Percentiles rank a stretch among this genome's conserved stretches.
Evolutionary conservation across 441 rosid genomes (phyloP).

Genomic region (Sinapis alba): DNA sequence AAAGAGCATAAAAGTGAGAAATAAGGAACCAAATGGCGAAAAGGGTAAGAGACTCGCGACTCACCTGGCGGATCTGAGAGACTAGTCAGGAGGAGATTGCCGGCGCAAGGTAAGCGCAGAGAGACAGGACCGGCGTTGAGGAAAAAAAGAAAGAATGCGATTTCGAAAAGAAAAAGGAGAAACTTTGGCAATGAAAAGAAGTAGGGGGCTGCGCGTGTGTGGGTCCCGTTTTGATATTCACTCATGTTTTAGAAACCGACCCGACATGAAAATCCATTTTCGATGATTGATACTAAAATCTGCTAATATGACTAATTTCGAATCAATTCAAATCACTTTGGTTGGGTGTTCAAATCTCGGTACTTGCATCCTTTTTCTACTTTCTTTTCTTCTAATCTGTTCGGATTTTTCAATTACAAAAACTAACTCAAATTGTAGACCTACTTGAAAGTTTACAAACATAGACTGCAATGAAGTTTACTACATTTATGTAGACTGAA

Average conservation of each 20-base stretch:
- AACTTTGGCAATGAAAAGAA: slow-evolving; percentile 2
- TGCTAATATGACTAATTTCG: not conserved
- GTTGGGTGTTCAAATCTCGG: not conserved
- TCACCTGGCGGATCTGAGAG: slow-evolving; percentile 31
- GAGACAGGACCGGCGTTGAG: too few relatives aligned
- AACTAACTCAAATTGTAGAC: too few relatives aligned
- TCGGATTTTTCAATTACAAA: too few relatives aligned
- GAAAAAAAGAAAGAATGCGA: not conserved
- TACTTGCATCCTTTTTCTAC: not conserved
- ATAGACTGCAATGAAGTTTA: too few relatives aligned
- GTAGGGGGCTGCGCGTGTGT: slow-evolving; percentile 24
- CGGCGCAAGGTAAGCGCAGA: slow-evolving; percentile 14
- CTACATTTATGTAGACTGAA: too few relatives aligned
- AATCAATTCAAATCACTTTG: not conserved
- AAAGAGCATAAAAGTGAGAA: not conserved
- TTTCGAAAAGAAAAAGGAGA: not conserved
- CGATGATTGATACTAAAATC: not conserved
- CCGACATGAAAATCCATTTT: not conserved
- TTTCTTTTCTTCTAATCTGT: not conserved
- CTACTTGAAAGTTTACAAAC: too few relatives aligned
- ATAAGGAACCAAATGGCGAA: not conserved
- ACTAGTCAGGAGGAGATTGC: not conserved
- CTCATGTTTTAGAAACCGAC: slow-evolving; percentile 13
- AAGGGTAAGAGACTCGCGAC: not conserved
- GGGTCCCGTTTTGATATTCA: slow-evolving; percentile 26